phyloP scores from a whole-genome alignment of 768 basidiomycete species.

The Mycena epipterygia region DNA sequence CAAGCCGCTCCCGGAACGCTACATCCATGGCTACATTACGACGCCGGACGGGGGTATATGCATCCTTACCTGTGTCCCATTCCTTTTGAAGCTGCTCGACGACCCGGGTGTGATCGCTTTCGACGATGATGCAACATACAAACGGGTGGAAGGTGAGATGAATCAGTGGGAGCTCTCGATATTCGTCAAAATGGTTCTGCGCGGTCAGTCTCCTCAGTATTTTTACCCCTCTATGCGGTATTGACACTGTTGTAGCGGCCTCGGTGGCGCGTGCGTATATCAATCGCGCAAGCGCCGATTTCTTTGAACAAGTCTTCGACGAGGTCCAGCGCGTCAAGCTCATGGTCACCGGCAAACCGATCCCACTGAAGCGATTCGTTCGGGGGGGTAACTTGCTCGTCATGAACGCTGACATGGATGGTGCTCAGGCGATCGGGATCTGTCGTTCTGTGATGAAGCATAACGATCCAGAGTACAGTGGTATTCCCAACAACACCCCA shows the following conservation, averaged over 20 bases:
- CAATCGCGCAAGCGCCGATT: conserved; percentile 13
- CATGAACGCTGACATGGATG: conserved; percentile 32
- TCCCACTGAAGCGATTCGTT: conserved; percentile 17
- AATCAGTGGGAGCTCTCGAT: conserved; percentile 29
- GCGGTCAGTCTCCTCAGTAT: neutral
- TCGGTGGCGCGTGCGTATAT: conserved; percentile 21
- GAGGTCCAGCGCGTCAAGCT: conserved; percentile 14
- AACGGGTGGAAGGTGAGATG: conserved; percentile 9
- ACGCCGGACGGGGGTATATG: conserved; percentile 32
- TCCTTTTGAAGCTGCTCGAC: conserved; percentile 35
- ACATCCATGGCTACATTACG: conserved; percentile 32
- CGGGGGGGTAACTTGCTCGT: conserved; percentile 26
- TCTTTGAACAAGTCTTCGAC: conserved; percentile 24
- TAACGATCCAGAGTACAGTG: conserved; percentile 12
- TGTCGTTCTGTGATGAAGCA: conserved; percentile 23
- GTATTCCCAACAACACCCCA: neutral
- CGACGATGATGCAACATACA: conserved; percentile 29
- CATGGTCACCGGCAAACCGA: conserved; percentile 11
- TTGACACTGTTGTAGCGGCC: neutral
- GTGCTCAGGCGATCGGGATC: conserved; percentile 17
- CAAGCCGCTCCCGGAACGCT: conserved; percentile 42
- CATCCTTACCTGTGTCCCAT: conserved; percentile 39
- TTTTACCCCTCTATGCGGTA: neutral
- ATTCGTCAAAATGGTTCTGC: neutral
- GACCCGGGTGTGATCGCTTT: conserved; percentile 9